Evolutionary conservation across 371 early-diverging fungal species (phyloP).

Genomic region (Mucor circinelloides): DNA sequence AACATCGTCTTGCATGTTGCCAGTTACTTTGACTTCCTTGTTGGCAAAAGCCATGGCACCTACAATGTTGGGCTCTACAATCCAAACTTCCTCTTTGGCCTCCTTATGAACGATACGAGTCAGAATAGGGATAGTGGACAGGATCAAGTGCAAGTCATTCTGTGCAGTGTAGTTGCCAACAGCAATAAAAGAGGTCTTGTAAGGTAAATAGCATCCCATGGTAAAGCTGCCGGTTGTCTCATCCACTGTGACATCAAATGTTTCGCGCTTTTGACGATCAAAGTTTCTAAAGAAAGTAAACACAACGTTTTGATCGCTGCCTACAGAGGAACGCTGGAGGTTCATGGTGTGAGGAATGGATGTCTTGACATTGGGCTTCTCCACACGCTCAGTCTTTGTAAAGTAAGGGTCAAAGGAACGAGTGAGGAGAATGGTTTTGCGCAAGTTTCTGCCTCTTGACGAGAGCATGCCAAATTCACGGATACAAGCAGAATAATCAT

Average conservation of each 20-base stretch:
- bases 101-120: conserved; percentile 38
- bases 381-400: conserved; percentile 54
- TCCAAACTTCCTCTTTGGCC: conserved; percentile 65
- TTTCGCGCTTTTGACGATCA: conserved; percentile 41
- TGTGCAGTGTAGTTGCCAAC: conserved; percentile 65
- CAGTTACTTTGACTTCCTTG: conserved; percentile 37
- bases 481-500: conserved; percentile 81
- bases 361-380: conserved; percentile 37
- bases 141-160: conserved; percentile 58
- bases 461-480: conserved; percentile 79
- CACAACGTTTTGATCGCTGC: conserved; percentile 40
- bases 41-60: conserved; percentile 68
- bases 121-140: conserved; percentile 71
- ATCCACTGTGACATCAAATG: conserved; percentile 51
- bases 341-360: conserved; percentile 53
- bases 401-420: conserved; percentile 69
- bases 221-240: conserved; percentile 24
- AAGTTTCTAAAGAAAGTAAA: conserved; percentile 79
- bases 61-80: conserved; percentile 60
- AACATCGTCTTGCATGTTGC: conserved; percentile 46
- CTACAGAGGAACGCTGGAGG: conserved; percentile 48
- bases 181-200: conserved; percentile 69
- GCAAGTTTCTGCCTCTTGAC: conserved; percentile 65
- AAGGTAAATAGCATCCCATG: conserved; percentile 57
- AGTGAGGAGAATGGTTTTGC: conserved; percentile 63